Conservation (phyloP, 257 asterid genomes). For the Euphrasia confusa region DNA sequence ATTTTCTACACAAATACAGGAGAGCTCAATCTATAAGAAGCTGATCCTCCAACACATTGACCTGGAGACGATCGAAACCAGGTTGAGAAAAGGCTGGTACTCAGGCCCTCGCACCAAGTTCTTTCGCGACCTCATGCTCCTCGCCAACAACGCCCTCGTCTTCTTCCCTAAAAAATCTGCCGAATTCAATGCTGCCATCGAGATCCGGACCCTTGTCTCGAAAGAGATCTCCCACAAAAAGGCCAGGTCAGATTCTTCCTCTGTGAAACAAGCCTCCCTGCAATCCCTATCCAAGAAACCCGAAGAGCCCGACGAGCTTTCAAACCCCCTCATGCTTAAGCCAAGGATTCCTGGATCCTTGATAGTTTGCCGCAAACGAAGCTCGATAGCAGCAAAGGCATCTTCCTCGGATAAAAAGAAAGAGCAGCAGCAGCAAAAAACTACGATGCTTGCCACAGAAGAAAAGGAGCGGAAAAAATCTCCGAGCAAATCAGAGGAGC, state of each 20-base stretch:
- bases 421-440: slow-evolving; percentile 23
- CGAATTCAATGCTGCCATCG: slow-evolving; percentile 48
- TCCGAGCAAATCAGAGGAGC: slow-evolving; percentile 39
- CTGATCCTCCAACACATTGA: slow-evolving; percentile 54
- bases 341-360: slow-evolving; percentile 55
- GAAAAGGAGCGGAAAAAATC: slow-evolving; percentile 29
- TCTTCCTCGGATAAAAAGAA: slow-evolving; percentile 52
- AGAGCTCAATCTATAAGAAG: slow-evolving; percentile 39
- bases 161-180: slow-evolving; percentile 47
- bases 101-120: slow-evolving; percentile 35
- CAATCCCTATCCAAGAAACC: slow-evolving; percentile 46
- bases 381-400: slow-evolving; percentile 59
- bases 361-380: slow-evolving; percentile 67
- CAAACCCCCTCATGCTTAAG: slow-evolving; percentile 41
- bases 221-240: slow-evolving; percentile 37
- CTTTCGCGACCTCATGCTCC: slow-evolving; percentile 61
- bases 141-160: slow-evolving; percentile 68
- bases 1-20: slow-evolving; percentile 30
- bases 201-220: slow-evolving; percentile 38
- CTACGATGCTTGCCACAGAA: slow-evolving; percentile 14
- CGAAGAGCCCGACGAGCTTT: slow-evolving; percentile 29
- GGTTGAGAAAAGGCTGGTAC: slow-evolving; percentile 56
- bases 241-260: slow-evolving; percentile 45
- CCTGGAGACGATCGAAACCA: slow-evolving; percentile 39
- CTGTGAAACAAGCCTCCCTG: slow-evolving; percentile 47